Percentiles rank a stretch among this genome's conserved stretches.
These are phyloP conservation scores for Lonicera japonica DNA, from an alignment of 129 eudicot genomes.

Conservation along the genomic window DNA sequence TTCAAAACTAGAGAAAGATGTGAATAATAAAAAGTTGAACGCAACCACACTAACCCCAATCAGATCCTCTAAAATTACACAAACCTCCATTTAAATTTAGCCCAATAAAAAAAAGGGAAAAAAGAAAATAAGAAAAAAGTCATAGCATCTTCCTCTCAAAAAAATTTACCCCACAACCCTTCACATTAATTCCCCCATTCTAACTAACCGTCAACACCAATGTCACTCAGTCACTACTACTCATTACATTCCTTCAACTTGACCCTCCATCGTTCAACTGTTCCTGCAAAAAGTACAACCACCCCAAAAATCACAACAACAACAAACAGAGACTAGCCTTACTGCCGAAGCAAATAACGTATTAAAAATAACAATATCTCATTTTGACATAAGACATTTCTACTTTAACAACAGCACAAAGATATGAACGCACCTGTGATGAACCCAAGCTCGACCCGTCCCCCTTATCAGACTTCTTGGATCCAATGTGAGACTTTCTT, in stretches of 20 bases:
- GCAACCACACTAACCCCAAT: slow-evolving; percentile 18
- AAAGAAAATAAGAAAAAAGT: slow-evolving; percentile 14
- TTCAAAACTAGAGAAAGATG: neutral
- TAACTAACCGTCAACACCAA: slow-evolving; percentile 19
- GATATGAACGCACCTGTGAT: slow-evolving; percentile 1
- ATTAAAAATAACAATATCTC: neutral
- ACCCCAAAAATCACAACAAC: neutral
- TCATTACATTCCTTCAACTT: slow-evolving; percentile 22
- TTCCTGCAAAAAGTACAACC: slow-evolving; percentile 19
- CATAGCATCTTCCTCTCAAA: slow-evolving; percentile 32
- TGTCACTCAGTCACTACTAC: no score
- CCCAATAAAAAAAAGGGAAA: neutral
- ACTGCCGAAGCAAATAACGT: neutral
- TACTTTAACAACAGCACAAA: no score
- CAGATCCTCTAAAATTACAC: slow-evolving; percentile 4
- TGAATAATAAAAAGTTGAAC: slow-evolving; percentile 11
- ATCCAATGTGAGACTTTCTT: slow-evolving; percentile 61
- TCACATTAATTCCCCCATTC: neutral
- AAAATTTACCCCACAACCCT: slow-evolving; percentile 22
- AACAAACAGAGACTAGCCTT: neutral
- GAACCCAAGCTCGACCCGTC: slow-evolving; percentile 17
- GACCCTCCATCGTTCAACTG: slow-evolving; percentile 4
- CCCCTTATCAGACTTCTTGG: slow-evolving; percentile 49
- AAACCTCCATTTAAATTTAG: neutral
- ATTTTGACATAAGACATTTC: no score